These are phyloP conservation scores for Graphium sp. DNA, from an alignment of 2,329 filamentous ascomycete genomes.

Conservation along the genomic window DNA sequence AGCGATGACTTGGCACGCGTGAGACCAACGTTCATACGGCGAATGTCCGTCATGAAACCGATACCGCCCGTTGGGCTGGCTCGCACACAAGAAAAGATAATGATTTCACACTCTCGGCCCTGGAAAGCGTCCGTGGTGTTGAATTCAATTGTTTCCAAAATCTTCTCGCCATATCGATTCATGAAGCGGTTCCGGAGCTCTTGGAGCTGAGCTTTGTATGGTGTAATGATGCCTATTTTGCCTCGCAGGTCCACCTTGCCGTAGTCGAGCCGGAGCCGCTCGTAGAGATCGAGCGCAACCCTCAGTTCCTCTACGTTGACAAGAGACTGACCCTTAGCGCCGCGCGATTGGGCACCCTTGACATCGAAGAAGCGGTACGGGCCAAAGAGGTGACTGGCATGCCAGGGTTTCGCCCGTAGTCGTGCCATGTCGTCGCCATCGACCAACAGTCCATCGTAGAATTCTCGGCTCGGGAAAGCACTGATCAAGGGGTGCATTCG, in stretches of 20 bases:
- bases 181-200: conserved; percentile 65
- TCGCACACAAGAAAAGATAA: conserved; percentile 97
- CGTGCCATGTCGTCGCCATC: conserved; percentile 73
- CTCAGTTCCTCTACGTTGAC: conserved; percentile 79
- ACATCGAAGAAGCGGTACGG: conserved; percentile 98
- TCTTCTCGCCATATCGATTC: conserved; percentile 52
- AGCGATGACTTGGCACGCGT: conserved; percentile 93
- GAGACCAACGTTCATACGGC: conserved; percentile 97
- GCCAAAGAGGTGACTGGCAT: conserved; percentile 61
- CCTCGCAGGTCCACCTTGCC: conserved; percentile 50
- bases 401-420: conserved; percentile 70
- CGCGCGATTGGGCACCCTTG: conserved; percentile 66
- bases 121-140: conserved; percentile 98
- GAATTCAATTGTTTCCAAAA: conserved; percentile 76
- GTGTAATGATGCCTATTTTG: conserved; percentile 94
- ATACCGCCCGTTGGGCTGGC: conserved; percentile 87
- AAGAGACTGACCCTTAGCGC: conserved; percentile 73
- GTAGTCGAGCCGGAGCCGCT: conserved; percentile 61
- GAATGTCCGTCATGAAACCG: conserved; percentile 94
- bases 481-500: conserved; percentile 99
- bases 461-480: conserved; percentile 72
- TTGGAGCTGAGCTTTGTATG: conserved; percentile 84
- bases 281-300: conserved; percentile 72
- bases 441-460: conserved; percentile 77
- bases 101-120: conserved; percentile 89